Evolutionary conservation across 2,329 filamentous ascomycete species (phyloP).

Genomic region (Phaeophleospora eucalypticola): DNA sequence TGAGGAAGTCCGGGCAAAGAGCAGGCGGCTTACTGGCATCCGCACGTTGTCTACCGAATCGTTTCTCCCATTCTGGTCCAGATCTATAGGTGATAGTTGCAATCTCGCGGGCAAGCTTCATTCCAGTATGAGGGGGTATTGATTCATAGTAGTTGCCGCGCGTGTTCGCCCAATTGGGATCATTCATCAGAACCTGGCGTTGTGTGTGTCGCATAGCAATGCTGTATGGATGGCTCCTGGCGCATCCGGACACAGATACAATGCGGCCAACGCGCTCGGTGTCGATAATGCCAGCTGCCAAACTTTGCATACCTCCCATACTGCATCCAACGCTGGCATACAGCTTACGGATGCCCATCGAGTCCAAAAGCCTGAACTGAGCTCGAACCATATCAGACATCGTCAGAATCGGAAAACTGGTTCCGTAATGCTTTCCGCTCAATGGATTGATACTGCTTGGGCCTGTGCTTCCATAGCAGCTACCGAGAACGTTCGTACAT

Average conservation of each 20-base stretch:
- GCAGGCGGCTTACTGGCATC: constrained; percentile 84
- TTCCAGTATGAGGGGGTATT: constrained; percentile 88
- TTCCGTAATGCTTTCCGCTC: constrained; percentile 84
- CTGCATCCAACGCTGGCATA: constrained; percentile 92
- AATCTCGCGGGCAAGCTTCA: constrained; percentile 97
- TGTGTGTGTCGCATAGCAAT: constrained; percentile 99
- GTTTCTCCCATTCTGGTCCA: constrained; percentile 94
- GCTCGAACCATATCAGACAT: constrained; percentile 97
- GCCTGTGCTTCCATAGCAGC: constrained; percentile 93
- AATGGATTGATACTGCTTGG: constrained; percentile 83
- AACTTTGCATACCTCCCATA: constrained; percentile 98
- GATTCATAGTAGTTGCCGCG: constrained; percentile 81
- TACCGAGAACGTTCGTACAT: constrained; percentile 93
- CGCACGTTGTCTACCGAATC: constrained; percentile 82
- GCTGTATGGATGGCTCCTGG: constrained; percentile 91
- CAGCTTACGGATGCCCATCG: constrained; percentile 69
- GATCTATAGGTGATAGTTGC: constrained; percentile 96
- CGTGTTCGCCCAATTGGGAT: constrained; percentile 77
- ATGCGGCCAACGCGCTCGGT: constrained; percentile 76
- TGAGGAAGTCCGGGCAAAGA: constrained; percentile 93
- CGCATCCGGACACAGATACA: constrained; percentile 88
- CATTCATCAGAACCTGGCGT: constrained; percentile 97
- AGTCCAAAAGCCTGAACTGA: constrained; percentile 84
- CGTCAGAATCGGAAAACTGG: constrained; percentile 89
- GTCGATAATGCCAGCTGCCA: constrained; percentile 81